Evolutionary conservation across 208 protist species (phyloP), one percentile per base, ranked within the genome.

Genomic region (Trypanosoma brucei): DNA sequence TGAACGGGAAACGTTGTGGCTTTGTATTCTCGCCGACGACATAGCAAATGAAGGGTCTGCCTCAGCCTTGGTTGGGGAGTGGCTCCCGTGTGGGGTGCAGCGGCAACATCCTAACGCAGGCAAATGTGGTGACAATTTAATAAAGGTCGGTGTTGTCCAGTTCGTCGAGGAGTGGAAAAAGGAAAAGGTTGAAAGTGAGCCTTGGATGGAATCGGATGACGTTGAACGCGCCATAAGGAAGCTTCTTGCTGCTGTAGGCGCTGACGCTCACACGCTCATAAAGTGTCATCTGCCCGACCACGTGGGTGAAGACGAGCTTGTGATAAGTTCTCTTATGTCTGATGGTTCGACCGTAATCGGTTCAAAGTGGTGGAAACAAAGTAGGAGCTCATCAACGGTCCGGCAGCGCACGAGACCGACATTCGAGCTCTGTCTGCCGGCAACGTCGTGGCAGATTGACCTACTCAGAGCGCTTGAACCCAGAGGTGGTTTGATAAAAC

Each of bases 11-110:
- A 53, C 79, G 65, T 37, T 82, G 13, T 88, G 82, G 82, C 70
- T 88, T 37, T 88, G 82, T 70, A 76, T 83, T 66, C 66, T 88
- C 57, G 76, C 75, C 35, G 82, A 88, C 3, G 82, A 88, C 57
- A 65, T 79, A 30, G 49, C 38, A 56, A 66, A 72, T 33, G 63
- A 76, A 36, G 33, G 59, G n/a, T 44, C 61, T 45, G 46, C 56
- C 9, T 50, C 61, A 38, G 39, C 53, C 9, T 40, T 62, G 31
- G 34, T 65, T 30, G 37, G 44, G 22, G 49, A 53, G 1, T 50
- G 55, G 59, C 37, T 64, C 11, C 62, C 57, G n/a, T 57, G 54
- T 5, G 36, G 30, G 65, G 37, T 48, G 38, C 30, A 65, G 33
- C 37, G 42, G 42, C 8, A 11, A 46, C 8, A 46, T 11, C 6